A percentile compares a stretch with the other conserved stretches of the same genome.
These are phyloP conservation scores for Apiotrichum brassicae DNA, from an alignment of 1,284 basidiomycete species.

Conservation along the genomic window DNA sequence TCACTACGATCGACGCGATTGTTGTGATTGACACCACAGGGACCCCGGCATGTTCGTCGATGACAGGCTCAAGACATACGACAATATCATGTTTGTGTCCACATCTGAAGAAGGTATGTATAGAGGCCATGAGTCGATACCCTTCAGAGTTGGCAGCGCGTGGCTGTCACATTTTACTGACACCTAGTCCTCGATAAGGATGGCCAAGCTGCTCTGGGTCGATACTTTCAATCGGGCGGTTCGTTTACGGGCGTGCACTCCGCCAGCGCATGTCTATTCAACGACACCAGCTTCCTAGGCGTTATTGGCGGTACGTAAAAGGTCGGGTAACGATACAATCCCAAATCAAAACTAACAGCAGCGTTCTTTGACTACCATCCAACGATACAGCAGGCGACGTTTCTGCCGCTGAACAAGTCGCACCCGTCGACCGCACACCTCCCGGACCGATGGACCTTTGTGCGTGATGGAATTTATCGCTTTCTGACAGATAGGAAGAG, in stretches of 20 bases:
- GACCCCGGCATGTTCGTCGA: background rate
- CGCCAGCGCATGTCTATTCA: conserved; percentile 61
- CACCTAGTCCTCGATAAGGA: conserved; percentile 57
- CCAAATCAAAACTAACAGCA: background rate
- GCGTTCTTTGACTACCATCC: conserved; percentile 67
- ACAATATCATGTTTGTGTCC: conserved; percentile 1
- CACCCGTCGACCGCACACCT: conserved; percentile 64
- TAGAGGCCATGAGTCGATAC: background rate
- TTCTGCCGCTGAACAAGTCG: conserved; percentile 56
- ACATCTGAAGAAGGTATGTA: conserved; percentile 1
- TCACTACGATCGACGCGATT: too few relatives aligned
- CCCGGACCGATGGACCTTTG: conserved; percentile 57
- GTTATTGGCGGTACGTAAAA: conserved; percentile 50
- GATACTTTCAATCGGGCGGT: conserved; percentile 55
- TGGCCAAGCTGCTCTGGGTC: conserved; percentile 58
- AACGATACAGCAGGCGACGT: conserved; percentile 56
- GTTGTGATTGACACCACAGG: background rate
- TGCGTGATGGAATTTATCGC: conserved; percentile 16
- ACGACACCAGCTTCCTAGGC: conserved; percentile 58
- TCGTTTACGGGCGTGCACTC: conserved; percentile 48
- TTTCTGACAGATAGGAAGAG: conserved; percentile 28
- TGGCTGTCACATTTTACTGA: conserved; percentile 47
- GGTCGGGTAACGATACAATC: too few relatives aligned
- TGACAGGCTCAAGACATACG: background rate
- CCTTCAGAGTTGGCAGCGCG: conserved; percentile 53